Evolutionary conservation across 1,139 yeast genomes (phyloP).

Genomic region (Debaryomyces fabryi): DNA sequence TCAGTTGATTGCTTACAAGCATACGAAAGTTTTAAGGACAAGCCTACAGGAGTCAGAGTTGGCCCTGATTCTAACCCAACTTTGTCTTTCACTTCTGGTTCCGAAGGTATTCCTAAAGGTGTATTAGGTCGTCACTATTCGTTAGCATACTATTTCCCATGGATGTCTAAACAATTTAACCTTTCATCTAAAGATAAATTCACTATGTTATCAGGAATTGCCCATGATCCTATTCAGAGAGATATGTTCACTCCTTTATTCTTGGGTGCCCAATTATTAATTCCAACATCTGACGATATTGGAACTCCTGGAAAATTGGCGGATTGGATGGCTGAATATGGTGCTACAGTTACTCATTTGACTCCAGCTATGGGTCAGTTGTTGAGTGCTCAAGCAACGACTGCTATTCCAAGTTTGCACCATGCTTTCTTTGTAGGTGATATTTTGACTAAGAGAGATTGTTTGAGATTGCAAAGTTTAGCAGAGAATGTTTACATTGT

Average conservation of each 20-base stretch:
- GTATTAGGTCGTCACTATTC: conserved; percentile 97
- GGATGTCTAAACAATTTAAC: conserved; percentile 92
- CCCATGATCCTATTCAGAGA: conserved; percentile 98
- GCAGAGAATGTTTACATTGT: conserved; percentile 90
- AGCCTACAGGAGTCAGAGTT: conserved; percentile 84
- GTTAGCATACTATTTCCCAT: conserved; percentile 93
- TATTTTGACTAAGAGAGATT: conserved; percentile 93
- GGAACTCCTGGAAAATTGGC: conserved; percentile 98
- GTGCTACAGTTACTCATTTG: conserved; percentile 94
- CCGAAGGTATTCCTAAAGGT: conserved; percentile 98
- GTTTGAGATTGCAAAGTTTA: conserved; percentile 85
- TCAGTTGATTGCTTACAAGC: conserved; percentile 53
- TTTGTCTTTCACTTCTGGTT: conserved; percentile 94
- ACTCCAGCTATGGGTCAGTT: conserved; percentile 99
- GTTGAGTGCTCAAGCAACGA: conserved; percentile 92
- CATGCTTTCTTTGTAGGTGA: conserved; percentile 99
- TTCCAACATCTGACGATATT: conserved; percentile 95
- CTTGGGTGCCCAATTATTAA: conserved; percentile 88
- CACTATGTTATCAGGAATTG: conserved; percentile 98
- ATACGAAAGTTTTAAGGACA: conserved; percentile 48
- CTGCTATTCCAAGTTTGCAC: conserved; percentile 81
- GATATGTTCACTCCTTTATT: conserved; percentile 98
- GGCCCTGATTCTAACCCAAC: conserved; percentile 99
- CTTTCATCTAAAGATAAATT: conserved; percentile 80
- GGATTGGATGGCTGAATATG: conserved; percentile 92